These are phyloP conservation scores for Ustilago esculenta DNA, from an alignment of 1,284 basidiomycete species.

Conservation along the genomic window DNA sequence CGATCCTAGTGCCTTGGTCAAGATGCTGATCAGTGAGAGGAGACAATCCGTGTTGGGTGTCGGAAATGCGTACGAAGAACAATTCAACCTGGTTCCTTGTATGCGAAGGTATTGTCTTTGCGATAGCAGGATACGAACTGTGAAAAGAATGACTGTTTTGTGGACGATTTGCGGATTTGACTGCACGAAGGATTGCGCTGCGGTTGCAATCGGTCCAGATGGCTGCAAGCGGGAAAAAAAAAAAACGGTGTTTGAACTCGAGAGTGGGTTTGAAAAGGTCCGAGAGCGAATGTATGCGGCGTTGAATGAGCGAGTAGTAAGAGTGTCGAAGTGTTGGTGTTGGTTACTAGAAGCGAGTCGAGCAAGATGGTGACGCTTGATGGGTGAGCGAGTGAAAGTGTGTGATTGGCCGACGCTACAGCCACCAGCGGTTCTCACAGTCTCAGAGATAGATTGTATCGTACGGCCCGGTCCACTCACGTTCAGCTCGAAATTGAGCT, in stretches of 20 bases:
- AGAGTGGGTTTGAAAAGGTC: too few species aligned
- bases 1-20: constrained; percentile 22
- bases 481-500: too few species aligned
- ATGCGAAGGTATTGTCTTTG: too few species aligned
- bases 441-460: constrained; percentile 18
- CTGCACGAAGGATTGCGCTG: too few species aligned
- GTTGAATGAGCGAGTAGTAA: too few species aligned
- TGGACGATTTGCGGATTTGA: too few species aligned
- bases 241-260: background rate
- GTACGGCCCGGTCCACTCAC: constrained; percentile 24
- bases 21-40: constrained; percentile 5
- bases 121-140: too few species aligned
- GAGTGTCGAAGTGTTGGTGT: too few species aligned
- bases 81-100: background rate
- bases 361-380: background rate
- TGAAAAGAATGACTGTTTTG: too few species aligned
- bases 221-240: too few species aligned
- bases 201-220: too few species aligned
- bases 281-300: too few species aligned
- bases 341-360: background rate
- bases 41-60: background rate
- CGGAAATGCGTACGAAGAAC: background rate
- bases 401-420: constrained; percentile 17
- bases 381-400: constrained; percentile 1
- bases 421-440: constrained; percentile 1